These are phyloP conservation scores for Monosporascus sp. DNA, from an alignment of 2,329 filamentous ascomycete species.

Conservation along the genomic window DNA sequence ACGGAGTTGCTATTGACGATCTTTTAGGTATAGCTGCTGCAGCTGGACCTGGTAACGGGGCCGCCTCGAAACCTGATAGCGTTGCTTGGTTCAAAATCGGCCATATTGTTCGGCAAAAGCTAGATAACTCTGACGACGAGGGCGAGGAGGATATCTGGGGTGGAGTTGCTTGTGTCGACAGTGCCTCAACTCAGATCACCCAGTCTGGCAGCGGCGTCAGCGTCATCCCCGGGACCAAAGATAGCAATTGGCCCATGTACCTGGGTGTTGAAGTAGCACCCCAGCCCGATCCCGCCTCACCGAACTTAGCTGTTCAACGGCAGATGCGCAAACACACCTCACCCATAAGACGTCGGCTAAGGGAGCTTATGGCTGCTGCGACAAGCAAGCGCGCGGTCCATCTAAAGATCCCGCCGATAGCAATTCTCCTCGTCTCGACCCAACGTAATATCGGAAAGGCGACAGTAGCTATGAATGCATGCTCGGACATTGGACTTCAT, in stretches of 20 bases:
- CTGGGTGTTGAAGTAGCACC: constrained; percentile 69
- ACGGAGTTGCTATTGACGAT: constrained; percentile 68
- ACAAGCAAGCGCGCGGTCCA: constrained; percentile 84
- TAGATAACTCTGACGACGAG: constrained; percentile 49
- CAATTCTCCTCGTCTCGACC: constrained; percentile 82
- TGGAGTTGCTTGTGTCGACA: constrained; percentile 79
- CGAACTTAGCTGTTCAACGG: constrained; percentile 38
- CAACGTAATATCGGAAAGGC: constrained; percentile 92
- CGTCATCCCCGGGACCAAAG: constrained; percentile 69
- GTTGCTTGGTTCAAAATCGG: constrained; percentile 93
- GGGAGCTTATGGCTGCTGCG: constrained; percentile 81
- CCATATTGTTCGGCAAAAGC: constrained; percentile 57
- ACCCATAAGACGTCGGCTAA: constrained; percentile 63
- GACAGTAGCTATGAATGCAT: constrained; percentile 70
- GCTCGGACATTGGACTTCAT: constrained; percentile 84
- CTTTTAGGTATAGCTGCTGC: constrained; percentile 48
- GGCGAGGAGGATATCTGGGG: constrained; percentile 73
- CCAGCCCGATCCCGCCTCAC: constrained; percentile 36
- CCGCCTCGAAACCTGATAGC: constrained; percentile 40
- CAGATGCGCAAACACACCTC: constrained; percentile 47
- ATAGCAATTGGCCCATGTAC: constrained; percentile 86
- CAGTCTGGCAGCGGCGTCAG: constrained; percentile 85
- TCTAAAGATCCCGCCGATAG: constrained; percentile 79
- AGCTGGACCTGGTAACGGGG: constrained; percentile 30
- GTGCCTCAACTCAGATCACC: constrained; percentile 79